Base-by-base conservation (phyloP, 169 alveolate species). In the Plasmodium adleri region DNA sequence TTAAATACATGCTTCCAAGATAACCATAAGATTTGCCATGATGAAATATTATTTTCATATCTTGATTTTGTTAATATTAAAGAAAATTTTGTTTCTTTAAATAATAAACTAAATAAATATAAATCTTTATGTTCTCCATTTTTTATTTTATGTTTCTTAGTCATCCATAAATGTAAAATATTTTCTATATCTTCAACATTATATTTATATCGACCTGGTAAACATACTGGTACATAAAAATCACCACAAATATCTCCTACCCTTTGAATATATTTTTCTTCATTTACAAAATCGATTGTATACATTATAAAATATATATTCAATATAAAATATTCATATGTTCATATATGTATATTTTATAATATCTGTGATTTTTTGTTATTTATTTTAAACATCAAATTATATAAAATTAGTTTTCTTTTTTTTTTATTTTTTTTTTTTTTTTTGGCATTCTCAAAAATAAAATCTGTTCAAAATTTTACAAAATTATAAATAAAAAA, bases 21-120 rank as follows among this genome's bases (percentile, higher is more conserved):
- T 67, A 59, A 80, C 90, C 90, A 80, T 52, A 80, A 80, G 32
- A 58, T 54, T 80, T 58, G 45, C 90, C 90, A 80, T 47, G 17
- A 59, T 54, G 83, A 80, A 7, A 67, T 28, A 20, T 80, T 68
- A 20, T 80, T 39, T 54, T 80, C 90, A 67, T 80, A 80, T 67
- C 64, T 80, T 8, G 90, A 66, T 47, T 80, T 80, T 56, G 70
- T 52, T 52, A 80, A 56, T 28, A 80, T 80, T 67, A 67, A 68
- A 7, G 90, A 80, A 80, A 80, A 80, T 15, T 66, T 67, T 20
- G 90, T 80, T 80, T 80, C 83, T 49, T 52, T 80, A 68, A 67
- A 80, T 66, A 80, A 32, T 13, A 43, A 54, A 13, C 78, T 71
- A 24, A 80, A 80, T 15, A 67, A 24, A 17, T 20, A 43, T 54